Percentiles rank a stretch among this genome's conserved stretches.
Conservation (phyloP, 225 moss, liverwort and hornwort genomes). For the Rhytidiadelphus loreus region DNA sequence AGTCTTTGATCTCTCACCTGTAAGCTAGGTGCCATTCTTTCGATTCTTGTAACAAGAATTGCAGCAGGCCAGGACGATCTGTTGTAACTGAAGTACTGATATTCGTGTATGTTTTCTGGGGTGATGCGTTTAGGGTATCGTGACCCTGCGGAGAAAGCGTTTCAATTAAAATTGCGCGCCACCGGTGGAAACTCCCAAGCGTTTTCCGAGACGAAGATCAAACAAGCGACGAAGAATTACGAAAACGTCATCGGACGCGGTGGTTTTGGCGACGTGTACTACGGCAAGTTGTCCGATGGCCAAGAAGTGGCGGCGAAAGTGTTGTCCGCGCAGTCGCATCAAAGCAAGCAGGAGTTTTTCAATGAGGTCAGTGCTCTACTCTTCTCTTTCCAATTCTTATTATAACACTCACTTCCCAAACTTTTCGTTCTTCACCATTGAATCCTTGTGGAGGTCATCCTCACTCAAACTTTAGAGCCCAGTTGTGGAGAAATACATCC, state of each 20-base stretch:
- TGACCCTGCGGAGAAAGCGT: neutral
- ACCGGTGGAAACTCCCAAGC: neutral
- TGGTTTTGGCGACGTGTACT: slow-evolving; percentile 7
- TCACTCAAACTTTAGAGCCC: neutral
- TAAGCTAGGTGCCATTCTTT: too few relatives aligned
- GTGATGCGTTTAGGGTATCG: neutral
- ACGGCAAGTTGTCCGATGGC: neutral
- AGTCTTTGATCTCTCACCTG: too few relatives aligned
- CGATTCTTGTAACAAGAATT: too few relatives aligned
- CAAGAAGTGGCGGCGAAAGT: slow-evolving; percentile 4
- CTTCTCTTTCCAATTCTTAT: neutral
- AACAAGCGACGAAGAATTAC: slow-evolving; percentile 28
- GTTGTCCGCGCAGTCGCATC: neutral
- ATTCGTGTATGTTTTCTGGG: too few relatives aligned
- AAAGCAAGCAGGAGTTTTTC: slow-evolving; percentile 5
- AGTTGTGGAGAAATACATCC: neutral
- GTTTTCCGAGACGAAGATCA: neutral
- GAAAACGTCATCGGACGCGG: slow-evolving; percentile 15
- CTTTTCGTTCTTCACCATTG: neutral
- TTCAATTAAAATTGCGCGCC: neutral
- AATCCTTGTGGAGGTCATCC: neutral
- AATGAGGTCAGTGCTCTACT: neutral
- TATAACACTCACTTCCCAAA: neutral
- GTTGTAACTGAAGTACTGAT: too few relatives aligned
- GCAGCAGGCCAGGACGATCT: too few relatives aligned